These are phyloP conservation scores for Chlamydomonas urium DNA, from an alignment of 139 green algal species.

Conservation along the genomic window DNA sequence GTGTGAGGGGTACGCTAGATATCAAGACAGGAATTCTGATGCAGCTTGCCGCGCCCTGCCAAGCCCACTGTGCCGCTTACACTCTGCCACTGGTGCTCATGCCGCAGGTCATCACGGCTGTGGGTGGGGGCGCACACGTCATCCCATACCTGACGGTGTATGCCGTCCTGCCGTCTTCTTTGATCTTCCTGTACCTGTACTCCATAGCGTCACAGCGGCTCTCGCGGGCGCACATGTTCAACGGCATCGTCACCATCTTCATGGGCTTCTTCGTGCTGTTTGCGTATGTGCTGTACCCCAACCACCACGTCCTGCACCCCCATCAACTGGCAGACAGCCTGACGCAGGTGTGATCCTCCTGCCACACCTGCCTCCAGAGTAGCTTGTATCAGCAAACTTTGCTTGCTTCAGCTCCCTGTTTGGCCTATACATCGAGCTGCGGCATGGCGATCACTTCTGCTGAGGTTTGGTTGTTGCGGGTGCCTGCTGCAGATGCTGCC, in stretches of 20 bases:
- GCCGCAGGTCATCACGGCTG: conserved; percentile 88
- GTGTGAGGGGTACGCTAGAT: too few relatives aligned
- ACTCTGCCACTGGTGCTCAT: too few relatives aligned
- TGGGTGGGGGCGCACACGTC: conserved; percentile 46
- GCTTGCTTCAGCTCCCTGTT: too few relatives aligned
- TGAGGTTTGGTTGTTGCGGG: background rate
- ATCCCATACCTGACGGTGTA: conserved; percentile 65
- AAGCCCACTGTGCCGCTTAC: too few relatives aligned
- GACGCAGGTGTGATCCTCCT: too few relatives aligned
- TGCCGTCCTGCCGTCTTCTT: conserved; percentile 78
- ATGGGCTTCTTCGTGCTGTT: conserved; percentile 80
- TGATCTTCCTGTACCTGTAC: conserved; percentile 81
- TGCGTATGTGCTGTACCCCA: conserved; percentile 75
- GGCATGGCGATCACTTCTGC: background rate
- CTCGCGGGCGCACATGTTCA: conserved; percentile 68
- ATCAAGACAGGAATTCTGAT: too few relatives aligned
- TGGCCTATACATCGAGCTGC: too few relatives aligned
- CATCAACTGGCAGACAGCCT: conserved; percentile 8
- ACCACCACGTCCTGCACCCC: conserved; percentile 72
- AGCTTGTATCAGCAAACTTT: too few relatives aligned
- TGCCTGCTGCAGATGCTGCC: background rate
- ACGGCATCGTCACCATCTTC: conserved; percentile 79
- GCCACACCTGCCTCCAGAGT: too few relatives aligned
- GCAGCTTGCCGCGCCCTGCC: too few relatives aligned
- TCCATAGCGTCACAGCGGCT: conserved; percentile 61